Conservation (phyloP, 2,329 filamentous ascomycete species). For the Chaetothyriales sp. region DNA sequence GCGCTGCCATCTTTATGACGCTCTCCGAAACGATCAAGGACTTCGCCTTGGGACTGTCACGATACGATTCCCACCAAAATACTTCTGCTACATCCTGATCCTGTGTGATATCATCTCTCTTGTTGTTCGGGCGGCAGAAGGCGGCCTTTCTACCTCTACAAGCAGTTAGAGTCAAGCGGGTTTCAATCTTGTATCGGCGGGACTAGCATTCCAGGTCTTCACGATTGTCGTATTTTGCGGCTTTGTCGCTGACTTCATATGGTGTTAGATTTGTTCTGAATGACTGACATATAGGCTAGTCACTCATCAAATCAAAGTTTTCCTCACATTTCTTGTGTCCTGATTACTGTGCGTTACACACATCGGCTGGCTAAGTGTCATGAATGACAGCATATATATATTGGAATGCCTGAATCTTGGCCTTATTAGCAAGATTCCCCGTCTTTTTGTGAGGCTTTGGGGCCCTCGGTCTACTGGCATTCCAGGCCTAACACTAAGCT, state of each 20-base stretch:
- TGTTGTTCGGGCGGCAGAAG: conserved; percentile 28
- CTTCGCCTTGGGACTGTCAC: conserved; percentile 27
- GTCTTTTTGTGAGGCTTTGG: too few relatives aligned
- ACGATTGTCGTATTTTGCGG: conserved; percentile 23
- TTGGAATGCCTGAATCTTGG: too few relatives aligned
- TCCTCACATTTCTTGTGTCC: conserved; percentile 41
- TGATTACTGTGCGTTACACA: conserved; percentile 49
- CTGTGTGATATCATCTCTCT: conserved; percentile 29
- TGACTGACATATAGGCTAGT: neutral
- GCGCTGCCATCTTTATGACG: conserved; percentile 50
- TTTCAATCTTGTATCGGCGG: conserved; percentile 26
- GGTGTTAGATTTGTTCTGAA: conserved; percentile 1
- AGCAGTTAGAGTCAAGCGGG: conserved; percentile 14
- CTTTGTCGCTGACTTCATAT: conserved; percentile 18
- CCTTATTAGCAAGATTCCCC: too few relatives aligned
- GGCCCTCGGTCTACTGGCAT: too few relatives aligned
- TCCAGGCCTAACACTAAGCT: too few relatives aligned
- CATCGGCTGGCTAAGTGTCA: conserved; percentile 54
- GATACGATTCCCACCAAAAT: conserved; percentile 23
- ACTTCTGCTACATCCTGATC: conserved; percentile 26
- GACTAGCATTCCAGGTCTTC: conserved; percentile 28
- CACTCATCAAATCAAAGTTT: conserved; percentile 21
- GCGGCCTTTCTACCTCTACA: conserved; percentile 19
- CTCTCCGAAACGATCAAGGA: conserved; percentile 20
- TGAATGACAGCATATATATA: too few relatives aligned